Percentiles rank a stretch among this genome's conserved stretches.
Conservation (phyloP, 495 filamentous ascomycete species). For the Hypomontagnella submonticulosa region DNA sequence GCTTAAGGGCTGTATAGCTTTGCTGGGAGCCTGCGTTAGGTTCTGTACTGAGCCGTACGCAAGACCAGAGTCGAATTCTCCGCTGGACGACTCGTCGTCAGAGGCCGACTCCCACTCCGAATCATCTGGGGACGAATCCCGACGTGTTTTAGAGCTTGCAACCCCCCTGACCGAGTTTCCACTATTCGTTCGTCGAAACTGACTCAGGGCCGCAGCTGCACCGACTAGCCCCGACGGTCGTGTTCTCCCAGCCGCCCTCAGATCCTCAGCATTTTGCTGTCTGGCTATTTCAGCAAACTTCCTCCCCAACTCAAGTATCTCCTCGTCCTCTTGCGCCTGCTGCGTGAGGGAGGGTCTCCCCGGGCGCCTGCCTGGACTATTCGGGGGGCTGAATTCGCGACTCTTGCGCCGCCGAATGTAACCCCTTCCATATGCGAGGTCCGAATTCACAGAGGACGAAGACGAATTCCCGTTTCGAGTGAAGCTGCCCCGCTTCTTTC, state of each 20-base stretch:
- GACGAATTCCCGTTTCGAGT: constrained; percentile 60
- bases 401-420: constrained; percentile 57
- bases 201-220: constrained; percentile 51
- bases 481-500: constrained; percentile 57
- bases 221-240: constrained; percentile 53
- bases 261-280: constrained; percentile 55
- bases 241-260: constrained; percentile 51
- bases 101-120: constrained; percentile 60
- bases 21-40: constrained; percentile 21
- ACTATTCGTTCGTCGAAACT: constrained; percentile 51
- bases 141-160: constrained; percentile 51
- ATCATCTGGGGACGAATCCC: constrained; percentile 50
- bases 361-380: neutral
- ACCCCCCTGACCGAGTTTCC: constrained; percentile 49
- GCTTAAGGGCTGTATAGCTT: constrained; percentile 1
- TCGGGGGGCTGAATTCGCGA: constrained; percentile 41
- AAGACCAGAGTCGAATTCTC: constrained; percentile 54
- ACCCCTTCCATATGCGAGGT: constrained; percentile 65
- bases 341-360: constrained; percentile 35
- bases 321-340: constrained; percentile 59
- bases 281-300: constrained; percentile 58
- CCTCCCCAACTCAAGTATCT: constrained; percentile 60
- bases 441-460: constrained; percentile 60
- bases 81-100: constrained; percentile 55
- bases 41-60: constrained; percentile 57